Conservation (phyloP, 768 basidiomycete genomes). For the Hydnomerulius pinastri region DNA sequence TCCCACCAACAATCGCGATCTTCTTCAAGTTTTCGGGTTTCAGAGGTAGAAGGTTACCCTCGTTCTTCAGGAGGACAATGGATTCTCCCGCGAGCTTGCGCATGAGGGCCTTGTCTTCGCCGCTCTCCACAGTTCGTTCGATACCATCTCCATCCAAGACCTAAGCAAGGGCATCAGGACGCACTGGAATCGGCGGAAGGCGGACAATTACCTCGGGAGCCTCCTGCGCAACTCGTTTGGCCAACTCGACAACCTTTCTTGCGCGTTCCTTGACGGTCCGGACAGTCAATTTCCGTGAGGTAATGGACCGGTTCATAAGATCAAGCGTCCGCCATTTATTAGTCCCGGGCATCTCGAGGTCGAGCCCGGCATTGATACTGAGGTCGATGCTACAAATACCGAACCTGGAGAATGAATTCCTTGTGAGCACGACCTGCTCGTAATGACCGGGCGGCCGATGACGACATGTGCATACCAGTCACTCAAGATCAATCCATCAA, state of each 20-base stretch:
- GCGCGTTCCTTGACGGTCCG: constrained; percentile 69
- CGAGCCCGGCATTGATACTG: constrained; percentile 72
- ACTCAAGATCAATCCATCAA: constrained; percentile 75
- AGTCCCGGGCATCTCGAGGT: constrained; percentile 78
- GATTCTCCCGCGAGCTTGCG: constrained; percentile 66
- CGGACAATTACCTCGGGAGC: constrained; percentile 57
- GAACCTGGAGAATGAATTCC: constrained; percentile 47
- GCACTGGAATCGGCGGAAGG: background rate
- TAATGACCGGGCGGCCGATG: background rate
- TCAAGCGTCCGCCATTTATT: constrained; percentile 79
- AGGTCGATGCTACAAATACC: constrained; percentile 69
- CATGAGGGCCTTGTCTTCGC: constrained; percentile 63
- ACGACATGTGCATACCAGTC: constrained; percentile 58
- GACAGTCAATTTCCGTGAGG: constrained; percentile 63
- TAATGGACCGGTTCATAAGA: constrained; percentile 60
- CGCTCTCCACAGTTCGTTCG: constrained; percentile 63
- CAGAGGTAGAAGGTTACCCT: constrained; percentile 40
- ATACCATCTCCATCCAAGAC: constrained; percentile 70
- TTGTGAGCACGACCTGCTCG: background rate
- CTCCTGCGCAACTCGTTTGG: constrained; percentile 65
- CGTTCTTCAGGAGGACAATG: constrained; percentile 78
- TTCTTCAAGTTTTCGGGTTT: constrained; percentile 54
- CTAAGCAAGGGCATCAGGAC: constrained; percentile 31
- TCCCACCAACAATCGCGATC: constrained; percentile 71
- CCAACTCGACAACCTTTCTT: constrained; percentile 62